These are phyloP conservation scores for Entoloma clypeatum DNA, from an alignment of 1,284 basidiomycete species.

Conservation along the genomic window DNA sequence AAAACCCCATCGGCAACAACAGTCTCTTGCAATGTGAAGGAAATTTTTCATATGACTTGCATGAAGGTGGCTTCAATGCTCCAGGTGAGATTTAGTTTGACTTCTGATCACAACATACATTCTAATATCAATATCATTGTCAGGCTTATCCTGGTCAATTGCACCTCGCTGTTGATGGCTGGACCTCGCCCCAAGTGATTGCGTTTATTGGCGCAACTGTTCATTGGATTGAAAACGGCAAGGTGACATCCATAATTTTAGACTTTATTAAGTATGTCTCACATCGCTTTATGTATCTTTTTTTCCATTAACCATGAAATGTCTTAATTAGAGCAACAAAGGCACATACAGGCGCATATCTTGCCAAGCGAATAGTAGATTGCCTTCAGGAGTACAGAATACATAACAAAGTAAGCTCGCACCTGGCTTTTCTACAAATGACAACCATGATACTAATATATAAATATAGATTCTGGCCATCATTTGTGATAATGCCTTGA, in stretches of 20 bases:
- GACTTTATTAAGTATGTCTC: too few species aligned
- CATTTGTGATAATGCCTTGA: conserved; percentile 27
- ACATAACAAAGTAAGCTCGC: conserved; percentile 30
- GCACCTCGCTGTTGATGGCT: too few species aligned
- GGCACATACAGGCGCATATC: conserved; percentile 18
- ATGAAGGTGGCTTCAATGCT: conserved; percentile 19
- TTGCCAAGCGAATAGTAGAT: conserved; percentile 24
- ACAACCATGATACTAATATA: conserved; percentile 15
- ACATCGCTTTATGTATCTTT: too few species aligned
- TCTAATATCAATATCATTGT: too few species aligned
- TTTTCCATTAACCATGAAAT: too few species aligned
- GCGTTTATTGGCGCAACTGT: too few species aligned
- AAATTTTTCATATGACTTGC: conserved; percentile 16
- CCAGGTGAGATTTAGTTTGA: conserved; percentile 15
- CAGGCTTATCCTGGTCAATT: too few species aligned
- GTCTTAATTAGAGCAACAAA: conserved; percentile 29
- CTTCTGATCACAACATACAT: too few species aligned
- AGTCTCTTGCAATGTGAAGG: conserved; percentile 24
- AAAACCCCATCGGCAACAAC: conserved; percentile 23
- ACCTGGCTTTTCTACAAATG: background rate
- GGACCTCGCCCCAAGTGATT: too few species aligned
- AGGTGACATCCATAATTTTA: too few species aligned
- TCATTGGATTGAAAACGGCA: too few species aligned
- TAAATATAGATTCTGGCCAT: conserved; percentile 18
- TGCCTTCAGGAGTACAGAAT: conserved; percentile 30